Conservation (phyloP, 345 rosid genomes). For the Viola odorata region DNA sequence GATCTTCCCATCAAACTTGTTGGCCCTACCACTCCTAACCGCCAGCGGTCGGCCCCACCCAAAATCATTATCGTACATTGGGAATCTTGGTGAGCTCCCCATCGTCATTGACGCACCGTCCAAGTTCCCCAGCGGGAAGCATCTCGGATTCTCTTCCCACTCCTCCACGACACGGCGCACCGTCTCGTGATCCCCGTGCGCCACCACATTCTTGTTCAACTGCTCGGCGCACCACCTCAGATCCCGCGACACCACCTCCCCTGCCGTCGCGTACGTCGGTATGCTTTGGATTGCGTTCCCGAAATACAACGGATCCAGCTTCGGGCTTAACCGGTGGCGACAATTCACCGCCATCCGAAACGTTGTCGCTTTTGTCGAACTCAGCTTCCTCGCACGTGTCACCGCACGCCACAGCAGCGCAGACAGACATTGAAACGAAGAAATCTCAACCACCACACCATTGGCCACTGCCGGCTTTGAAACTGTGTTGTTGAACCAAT, state of each 20-base stretch:
- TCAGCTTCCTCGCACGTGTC: not conserved
- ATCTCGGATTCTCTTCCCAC: not conserved
- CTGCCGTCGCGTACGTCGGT: not conserved
- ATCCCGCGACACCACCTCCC: not conserved
- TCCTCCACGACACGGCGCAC: not conserved
- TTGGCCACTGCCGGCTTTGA: conserved; percentile 14
- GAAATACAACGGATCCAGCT: not conserved
- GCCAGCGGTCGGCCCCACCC: not conserved
- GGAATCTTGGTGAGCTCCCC: not conserved
- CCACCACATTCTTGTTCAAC: not conserved
- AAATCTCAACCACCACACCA: conserved; percentile 20
- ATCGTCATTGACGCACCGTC: not conserved
- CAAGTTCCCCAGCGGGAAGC: not conserved
- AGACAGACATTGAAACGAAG: not conserved
- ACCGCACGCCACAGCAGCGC: not conserved
- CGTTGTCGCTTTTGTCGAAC: not conserved
- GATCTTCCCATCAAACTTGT: not conserved
- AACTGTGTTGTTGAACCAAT: conserved; percentile 30
- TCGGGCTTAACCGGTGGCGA: not conserved
- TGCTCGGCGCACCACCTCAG: not conserved
- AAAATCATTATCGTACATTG: not conserved
- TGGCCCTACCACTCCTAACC: not conserved
- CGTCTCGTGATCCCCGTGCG: not conserved
- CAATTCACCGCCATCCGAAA: not conserved
- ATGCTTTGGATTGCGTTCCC: not conserved